Evolutionary conservation across 805 yeast genomes (phyloP).

Genomic region (Wickerhamomyces bisporus): DNA sequence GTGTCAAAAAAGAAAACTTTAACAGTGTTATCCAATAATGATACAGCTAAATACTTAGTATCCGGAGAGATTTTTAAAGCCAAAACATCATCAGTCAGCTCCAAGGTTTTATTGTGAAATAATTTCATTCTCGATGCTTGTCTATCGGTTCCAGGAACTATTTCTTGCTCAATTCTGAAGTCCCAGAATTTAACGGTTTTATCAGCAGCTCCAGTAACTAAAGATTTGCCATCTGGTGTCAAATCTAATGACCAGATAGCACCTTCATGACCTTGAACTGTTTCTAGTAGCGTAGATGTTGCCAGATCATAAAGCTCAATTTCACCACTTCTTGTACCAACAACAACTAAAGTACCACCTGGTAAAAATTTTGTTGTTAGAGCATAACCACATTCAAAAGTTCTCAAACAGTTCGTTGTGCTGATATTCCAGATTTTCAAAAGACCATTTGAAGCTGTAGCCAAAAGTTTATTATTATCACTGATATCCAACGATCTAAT

Average conservation of each 20-base stretch:
- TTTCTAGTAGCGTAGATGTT: conserved; percentile 66
- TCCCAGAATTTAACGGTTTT: conserved; percentile 88
- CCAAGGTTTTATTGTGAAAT: conserved; percentile 74
- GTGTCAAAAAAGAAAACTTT: conserved; percentile 88
- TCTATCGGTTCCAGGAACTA: conserved; percentile 64
- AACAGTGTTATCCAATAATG: conserved; percentile 89
- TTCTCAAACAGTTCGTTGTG: conserved; percentile 71
- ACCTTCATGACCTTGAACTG: conserved; percentile 72
- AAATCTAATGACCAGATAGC: conserved; percentile 91
- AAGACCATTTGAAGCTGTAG: conserved; percentile 87
- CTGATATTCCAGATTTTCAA: conserved; percentile 84
- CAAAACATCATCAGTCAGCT: conserved; percentile 80
- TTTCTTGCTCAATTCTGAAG: conserved; percentile 58
- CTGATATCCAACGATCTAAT: conserved; percentile 79
- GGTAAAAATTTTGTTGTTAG: conserved; percentile 78
- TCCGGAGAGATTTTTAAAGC: conserved; percentile 79
- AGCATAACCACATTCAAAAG: conserved; percentile 86
- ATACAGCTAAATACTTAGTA: conserved; percentile 68
- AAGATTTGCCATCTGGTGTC: conserved; percentile 75
- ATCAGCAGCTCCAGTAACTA: conserved; percentile 93
- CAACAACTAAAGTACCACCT: conserved; percentile 81
- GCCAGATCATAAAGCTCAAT: conserved; percentile 84
- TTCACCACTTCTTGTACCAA: conserved; percentile 86
- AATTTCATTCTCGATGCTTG: conserved; percentile 50
- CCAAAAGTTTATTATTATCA: conserved; percentile 72